Evolutionary conservation across 176 grass and related monocot genomes (phyloP).

Genomic region (Phoenix dactylifera): DNA sequence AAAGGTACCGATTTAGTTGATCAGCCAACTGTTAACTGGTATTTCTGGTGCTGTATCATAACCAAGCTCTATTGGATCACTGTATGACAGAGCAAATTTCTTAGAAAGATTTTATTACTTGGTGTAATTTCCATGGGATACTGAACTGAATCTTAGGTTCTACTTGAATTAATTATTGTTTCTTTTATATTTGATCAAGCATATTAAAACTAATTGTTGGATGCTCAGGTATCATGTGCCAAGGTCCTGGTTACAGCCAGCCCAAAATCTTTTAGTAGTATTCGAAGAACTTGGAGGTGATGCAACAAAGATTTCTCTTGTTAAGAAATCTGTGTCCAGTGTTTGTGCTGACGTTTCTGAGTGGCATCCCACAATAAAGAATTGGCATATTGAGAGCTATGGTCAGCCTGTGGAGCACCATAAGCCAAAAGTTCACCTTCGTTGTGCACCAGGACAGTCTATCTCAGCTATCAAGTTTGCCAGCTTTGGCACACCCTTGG

Average conservation of each 20-base stretch:
- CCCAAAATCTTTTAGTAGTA: slow-evolving; percentile 76
- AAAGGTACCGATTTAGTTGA: too few species aligned
- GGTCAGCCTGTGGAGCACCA: slow-evolving; percentile 41
- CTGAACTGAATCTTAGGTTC: too few species aligned
- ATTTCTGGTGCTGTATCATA: too few species aligned
- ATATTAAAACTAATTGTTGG: neutral
- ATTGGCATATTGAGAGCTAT: slow-evolving; percentile 69
- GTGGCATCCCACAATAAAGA: slow-evolving; percentile 73
- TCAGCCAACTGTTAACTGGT: too few species aligned
- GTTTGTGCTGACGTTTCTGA: slow-evolving; percentile 97
- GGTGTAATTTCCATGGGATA: too few species aligned
- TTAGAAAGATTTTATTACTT: too few species aligned
- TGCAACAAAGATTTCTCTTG: slow-evolving; percentile 61
- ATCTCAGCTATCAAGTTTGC: slow-evolving; percentile 95
- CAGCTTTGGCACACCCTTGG: slow-evolving; percentile 86
- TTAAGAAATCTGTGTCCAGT: slow-evolving; percentile 69
- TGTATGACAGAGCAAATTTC: too few species aligned
- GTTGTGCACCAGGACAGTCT: slow-evolving; percentile 60
- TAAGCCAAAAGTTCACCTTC: slow-evolving; percentile 64
- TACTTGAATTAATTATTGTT: too few species aligned
- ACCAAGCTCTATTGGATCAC: too few species aligned
- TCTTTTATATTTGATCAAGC: too few species aligned
- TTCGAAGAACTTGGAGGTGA: slow-evolving; percentile 97
- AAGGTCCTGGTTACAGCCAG: slow-evolving; percentile 76
- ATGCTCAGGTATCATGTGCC: slow-evolving; percentile 91